Conservation (phyloP, 1,284 basidiomycete genomes). For the Takashimella tepidaria region DNA sequence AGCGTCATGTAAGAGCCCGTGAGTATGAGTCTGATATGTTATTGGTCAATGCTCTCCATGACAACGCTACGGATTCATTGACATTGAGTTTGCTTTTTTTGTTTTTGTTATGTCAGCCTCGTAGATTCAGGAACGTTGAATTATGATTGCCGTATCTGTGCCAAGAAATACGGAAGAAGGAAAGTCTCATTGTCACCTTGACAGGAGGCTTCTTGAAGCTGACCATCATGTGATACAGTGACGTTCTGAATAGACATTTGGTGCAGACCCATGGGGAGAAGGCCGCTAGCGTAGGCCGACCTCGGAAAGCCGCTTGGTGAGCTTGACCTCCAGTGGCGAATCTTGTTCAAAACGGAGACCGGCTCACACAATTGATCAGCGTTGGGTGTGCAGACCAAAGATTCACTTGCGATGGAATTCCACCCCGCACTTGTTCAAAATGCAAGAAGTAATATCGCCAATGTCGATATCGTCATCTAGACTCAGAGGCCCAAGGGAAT, state of each 20-base stretch:
- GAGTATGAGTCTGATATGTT: neutral
- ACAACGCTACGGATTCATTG: neutral
- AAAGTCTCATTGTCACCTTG: conserved; percentile 6
- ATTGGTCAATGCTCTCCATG: neutral
- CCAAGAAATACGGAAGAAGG: conserved; percentile 18
- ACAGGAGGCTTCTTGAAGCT: too few relatives aligned
- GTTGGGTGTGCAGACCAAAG: conserved; percentile 9
- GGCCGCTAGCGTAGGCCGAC: conserved; percentile 13
- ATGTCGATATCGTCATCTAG: conserved; percentile 14
- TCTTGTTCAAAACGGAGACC: too few relatives aligned
- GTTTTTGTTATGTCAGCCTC: too few relatives aligned
- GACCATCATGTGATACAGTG: conserved; percentile 11
- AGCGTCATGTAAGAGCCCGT: conserved; percentile 22
- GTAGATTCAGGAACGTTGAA: conserved; percentile 18
- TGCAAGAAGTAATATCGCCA: conserved; percentile 1
- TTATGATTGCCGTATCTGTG: conserved; percentile 16
- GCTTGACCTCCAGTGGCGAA: too few relatives aligned
- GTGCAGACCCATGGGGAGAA: conserved; percentile 15
- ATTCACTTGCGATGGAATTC: conserved; percentile 13
- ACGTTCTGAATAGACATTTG: conserved; percentile 22
- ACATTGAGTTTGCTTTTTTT: too few relatives aligned
- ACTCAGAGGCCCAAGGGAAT: conserved; percentile 5
- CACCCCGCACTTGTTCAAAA: conserved; percentile 11
- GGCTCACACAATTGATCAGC: too few relatives aligned
- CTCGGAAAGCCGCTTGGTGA: conserved; percentile 18